Percentiles rank a stretch among this genome's conserved stretches.
Conservation (phyloP, 2,329 filamentous ascomycete species). For the Microdochium bolleyi region DNA sequence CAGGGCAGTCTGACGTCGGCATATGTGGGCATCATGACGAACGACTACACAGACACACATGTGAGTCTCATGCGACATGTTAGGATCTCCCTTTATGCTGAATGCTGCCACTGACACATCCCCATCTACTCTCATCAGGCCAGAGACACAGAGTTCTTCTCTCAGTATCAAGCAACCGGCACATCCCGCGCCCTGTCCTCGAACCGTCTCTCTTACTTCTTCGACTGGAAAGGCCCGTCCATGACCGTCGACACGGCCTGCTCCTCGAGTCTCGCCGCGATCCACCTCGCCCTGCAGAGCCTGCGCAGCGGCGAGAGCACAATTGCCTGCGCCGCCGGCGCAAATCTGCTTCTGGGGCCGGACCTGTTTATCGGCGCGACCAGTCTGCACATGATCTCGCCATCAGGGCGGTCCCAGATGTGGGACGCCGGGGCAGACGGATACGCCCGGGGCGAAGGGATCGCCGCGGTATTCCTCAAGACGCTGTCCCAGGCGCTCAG, state of each 20-base stretch:
- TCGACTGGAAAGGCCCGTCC: conserved; percentile 28
- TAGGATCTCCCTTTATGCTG: background rate
- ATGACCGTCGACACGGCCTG: conserved; percentile 32
- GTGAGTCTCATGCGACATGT: background rate
- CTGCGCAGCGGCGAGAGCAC: conserved; percentile 28
- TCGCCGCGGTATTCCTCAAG: conserved; percentile 43
- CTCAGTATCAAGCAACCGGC: conserved; percentile 23
- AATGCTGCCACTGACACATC: background rate
- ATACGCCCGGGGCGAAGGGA: conserved; percentile 50
- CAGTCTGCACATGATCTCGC: conserved; percentile 34
- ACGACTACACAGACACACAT: conserved; percentile 13
- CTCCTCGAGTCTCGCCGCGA: conserved; percentile 26
- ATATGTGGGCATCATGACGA: conserved; percentile 6
- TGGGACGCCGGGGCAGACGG: conserved; percentile 45
- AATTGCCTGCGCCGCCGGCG: conserved; percentile 34
- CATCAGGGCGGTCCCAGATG: conserved; percentile 33
- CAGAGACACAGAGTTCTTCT: conserved; percentile 7
- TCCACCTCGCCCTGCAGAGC: conserved; percentile 28
- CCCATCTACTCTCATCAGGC: conserved; percentile 6
- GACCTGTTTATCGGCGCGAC: conserved; percentile 34
- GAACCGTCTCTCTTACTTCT: conserved; percentile 31
- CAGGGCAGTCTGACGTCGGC: background rate
- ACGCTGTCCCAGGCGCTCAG: conserved; percentile 37
- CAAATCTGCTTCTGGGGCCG: conserved; percentile 32
- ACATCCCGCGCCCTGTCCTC: conserved; percentile 24